phyloP scores from a whole-genome alignment of 2,329 filamentous ascomycete species.

The Camillea tinctor region DNA sequence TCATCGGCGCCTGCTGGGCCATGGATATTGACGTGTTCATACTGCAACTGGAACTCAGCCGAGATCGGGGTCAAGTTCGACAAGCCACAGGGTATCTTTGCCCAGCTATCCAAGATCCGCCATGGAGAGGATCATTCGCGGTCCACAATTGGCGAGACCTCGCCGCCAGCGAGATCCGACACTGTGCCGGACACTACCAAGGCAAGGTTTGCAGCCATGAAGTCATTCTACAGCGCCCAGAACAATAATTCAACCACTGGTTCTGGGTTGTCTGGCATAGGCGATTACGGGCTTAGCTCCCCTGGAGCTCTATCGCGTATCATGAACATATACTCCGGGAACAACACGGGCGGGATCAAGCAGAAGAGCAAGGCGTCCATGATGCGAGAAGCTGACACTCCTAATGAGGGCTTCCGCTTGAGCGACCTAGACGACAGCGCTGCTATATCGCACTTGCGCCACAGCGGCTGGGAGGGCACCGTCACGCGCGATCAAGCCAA shows the following conservation, averaged over 20 bases:
- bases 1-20: slow-evolving; percentile 44
- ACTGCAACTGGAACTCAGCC: slow-evolving; percentile 88
- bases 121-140: slow-evolving; percentile 51
- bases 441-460: slow-evolving; percentile 59
- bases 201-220: slow-evolving; percentile 64
- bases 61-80: slow-evolving; percentile 91
- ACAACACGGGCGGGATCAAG: slow-evolving; percentile 61
- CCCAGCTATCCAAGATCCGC: slow-evolving; percentile 72
- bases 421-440: slow-evolving; percentile 60
- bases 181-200: slow-evolving; percentile 56
- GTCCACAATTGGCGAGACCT: slow-evolving; percentile 21
- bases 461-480: slow-evolving; percentile 64
- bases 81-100: slow-evolving; percentile 80
- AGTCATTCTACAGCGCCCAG: slow-evolving; percentile 79
- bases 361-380: slow-evolving; percentile 64
- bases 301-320: slow-evolving; percentile 82
- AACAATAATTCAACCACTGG: slow-evolving; percentile 58
- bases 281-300: slow-evolving; percentile 64
- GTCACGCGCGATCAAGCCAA: slow-evolving; percentile 48
- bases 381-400: slow-evolving; percentile 76
- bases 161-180: slow-evolving; percentile 44
- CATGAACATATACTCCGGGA: slow-evolving; percentile 83
- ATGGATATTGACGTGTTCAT: slow-evolving; percentile 81
- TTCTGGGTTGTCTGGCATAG: slow-evolving; percentile 45
- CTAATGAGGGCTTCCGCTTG: slow-evolving; percentile 69